These are phyloP conservation scores for Chamaecyparis obtusa DNA, from an alignment of 75 land plant species.

Conservation along the genomic window DNA sequence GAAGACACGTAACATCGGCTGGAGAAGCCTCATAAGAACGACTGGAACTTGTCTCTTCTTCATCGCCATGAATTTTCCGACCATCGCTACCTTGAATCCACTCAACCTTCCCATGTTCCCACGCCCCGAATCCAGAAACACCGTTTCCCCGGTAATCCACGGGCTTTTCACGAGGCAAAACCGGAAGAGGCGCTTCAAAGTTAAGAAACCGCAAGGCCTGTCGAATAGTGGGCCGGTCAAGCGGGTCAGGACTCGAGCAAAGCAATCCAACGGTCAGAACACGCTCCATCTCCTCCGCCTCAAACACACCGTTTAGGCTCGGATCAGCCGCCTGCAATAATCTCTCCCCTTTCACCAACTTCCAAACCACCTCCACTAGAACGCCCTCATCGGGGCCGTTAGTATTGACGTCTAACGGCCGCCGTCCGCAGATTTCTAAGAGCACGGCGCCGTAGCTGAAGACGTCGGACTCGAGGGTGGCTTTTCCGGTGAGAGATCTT, in stretches of 20 bases:
- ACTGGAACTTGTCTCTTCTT: not conserved
- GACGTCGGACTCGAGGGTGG: constrained; percentile 52
- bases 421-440: constrained; percentile 51
- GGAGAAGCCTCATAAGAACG: not conserved
- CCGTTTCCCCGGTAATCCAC: not conserved
- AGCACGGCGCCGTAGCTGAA: constrained; percentile 62
- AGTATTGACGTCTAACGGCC: constrained; percentile 26
- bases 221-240: constrained; percentile 43
- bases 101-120: not conserved
- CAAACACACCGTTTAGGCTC: constrained; percentile 17
- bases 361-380: constrained; percentile 67
- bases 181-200: not conserved
- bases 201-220: constrained; percentile 38
- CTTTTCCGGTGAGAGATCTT: constrained; percentile 18
- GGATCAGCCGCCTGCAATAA: constrained; percentile 47
- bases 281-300: constrained; percentile 29
- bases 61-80: not conserved
- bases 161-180: not conserved
- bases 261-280: constrained; percentile 49
- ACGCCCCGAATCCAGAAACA: not conserved
- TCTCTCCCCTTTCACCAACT: constrained; percentile 19
- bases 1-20: not conserved
- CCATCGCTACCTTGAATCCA: not conserved
- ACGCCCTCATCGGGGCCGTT: constrained; percentile 25
- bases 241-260: constrained; percentile 55